Evolutionary conservation across 1,284 basidiomycete genomes (phyloP).

Genomic region (Boletus holoroseus): DNA sequence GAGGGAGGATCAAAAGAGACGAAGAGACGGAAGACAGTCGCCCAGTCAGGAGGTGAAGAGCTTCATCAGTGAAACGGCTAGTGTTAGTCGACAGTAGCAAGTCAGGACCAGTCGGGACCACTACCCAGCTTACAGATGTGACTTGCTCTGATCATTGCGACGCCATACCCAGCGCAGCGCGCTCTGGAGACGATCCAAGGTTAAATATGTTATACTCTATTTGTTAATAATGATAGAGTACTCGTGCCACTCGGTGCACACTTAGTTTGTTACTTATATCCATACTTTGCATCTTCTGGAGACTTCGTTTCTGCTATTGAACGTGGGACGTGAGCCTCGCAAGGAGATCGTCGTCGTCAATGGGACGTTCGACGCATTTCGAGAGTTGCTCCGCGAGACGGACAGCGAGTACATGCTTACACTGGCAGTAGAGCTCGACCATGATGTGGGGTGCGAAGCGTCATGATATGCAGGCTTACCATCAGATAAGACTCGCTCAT

Average conservation of each 20-base stretch:
- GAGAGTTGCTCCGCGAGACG: slow-evolving; percentile 51
- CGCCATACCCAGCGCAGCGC: slow-evolving; percentile 9
- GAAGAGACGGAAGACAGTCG: slow-evolving; percentile 16
- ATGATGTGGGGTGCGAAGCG: neutral
- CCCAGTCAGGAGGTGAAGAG: slow-evolving; percentile 4
- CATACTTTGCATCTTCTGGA: slow-evolving; percentile 5
- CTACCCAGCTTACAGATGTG: too few species aligned
- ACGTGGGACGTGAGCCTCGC: slow-evolving; percentile 28
- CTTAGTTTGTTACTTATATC: slow-evolving; percentile 16
- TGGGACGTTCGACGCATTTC: slow-evolving; percentile 45
- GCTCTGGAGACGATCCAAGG: slow-evolving; percentile 5
- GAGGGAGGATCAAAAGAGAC: slow-evolving; percentile 39
- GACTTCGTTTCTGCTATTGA: slow-evolving; percentile 1
- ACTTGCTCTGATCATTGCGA: neutral
- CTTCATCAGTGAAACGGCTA: neutral
- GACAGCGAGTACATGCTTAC: slow-evolving; percentile 71
- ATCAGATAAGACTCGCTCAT: slow-evolving; percentile 55
- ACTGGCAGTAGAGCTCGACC: slow-evolving; percentile 39
- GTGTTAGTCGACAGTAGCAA: too few species aligned
- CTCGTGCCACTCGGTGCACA: slow-evolving; percentile 1
- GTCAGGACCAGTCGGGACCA: too few species aligned
- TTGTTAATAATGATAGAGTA: slow-evolving; percentile 24
- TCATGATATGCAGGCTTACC: slow-evolving; percentile 39
- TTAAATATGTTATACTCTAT: slow-evolving; percentile 29
- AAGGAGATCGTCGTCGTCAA: slow-evolving; percentile 45